A percentile compares a stretch with the other conserved stretches of the same genome.
Evolutionary conservation across 441 rosid genomes (phyloP).

Genomic region (Cnidoscolus chayamansa): DNA sequence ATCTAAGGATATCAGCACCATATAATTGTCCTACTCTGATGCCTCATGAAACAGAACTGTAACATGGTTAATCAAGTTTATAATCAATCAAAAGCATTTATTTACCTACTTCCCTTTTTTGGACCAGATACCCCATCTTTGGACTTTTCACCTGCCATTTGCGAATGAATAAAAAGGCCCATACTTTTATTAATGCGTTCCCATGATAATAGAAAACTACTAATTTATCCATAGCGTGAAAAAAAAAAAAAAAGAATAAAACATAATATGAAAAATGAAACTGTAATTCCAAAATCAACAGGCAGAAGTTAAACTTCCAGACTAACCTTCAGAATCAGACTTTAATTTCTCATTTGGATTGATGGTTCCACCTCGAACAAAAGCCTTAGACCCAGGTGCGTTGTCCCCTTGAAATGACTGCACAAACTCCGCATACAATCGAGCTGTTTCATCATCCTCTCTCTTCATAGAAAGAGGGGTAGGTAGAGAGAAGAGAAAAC

Average conservation of each 20-base stretch:
- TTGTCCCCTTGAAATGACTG: slow-evolving; percentile 90
- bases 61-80: slow-evolving; percentile 41
- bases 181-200: slow-evolving; percentile 84
- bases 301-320: slow-evolving; percentile 3
- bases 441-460: slow-evolving; percentile 94
- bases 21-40: slow-evolving; percentile 28
- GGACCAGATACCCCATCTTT: slow-evolving; percentile 98
- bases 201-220: slow-evolving; percentile 34
- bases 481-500: not conserved
- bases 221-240: slow-evolving; percentile 56
- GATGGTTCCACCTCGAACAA: slow-evolving; percentile 93
- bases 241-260: slow-evolving; percentile 21
- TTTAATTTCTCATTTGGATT: slow-evolving; percentile 73
- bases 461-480: slow-evolving; percentile 40
- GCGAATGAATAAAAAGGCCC: slow-evolving; percentile 95
- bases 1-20: slow-evolving; percentile 28
- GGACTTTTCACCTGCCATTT: slow-evolving; percentile 99
- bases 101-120: slow-evolving; percentile 99
- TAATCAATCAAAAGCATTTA: slow-evolving; percentile 61
- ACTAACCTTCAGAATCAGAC: slow-evolving; percentile 80
- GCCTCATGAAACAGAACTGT: slow-evolving; percentile 39
- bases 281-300: slow-evolving; percentile 1
- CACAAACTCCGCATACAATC: slow-evolving; percentile 88
- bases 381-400: slow-evolving; percentile 70
- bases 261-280: slow-evolving; percentile 16